Evolutionary conservation across 352 stramenopile species (phyloP), one percentile per base, ranked within the genome.

Genomic region (Globisporangium camurandrum): DNA sequence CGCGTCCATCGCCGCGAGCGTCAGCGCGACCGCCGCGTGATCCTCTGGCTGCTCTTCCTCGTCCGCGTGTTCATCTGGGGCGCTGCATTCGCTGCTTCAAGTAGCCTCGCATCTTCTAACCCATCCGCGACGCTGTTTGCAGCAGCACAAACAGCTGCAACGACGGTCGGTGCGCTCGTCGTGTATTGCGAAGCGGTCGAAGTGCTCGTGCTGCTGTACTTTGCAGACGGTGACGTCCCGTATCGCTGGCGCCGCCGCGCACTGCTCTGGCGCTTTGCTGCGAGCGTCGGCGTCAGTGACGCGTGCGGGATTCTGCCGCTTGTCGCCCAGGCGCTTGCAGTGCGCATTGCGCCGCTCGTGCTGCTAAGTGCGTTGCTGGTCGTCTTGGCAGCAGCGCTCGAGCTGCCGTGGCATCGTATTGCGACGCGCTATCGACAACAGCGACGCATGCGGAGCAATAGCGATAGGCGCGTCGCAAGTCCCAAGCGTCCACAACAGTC

Each of bases 41-140:
- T 75, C 51, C 56, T 75, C 5, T 79, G 60, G 62, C 49, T 74
- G 46, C 51, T 83, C 0, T 81, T 84, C 48, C 81, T 70, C 67
- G 61, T 73, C 41, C 71, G 73, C 9, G 68, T 88, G 34, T 80
- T 84, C 56, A 64, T 78, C n/a, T 85, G 73, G 73, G 71, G 67
- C 12, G 60, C 73, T 3, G 69, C 73, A 2, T 46, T 86, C 33
- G 69, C 64, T 36, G 66, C 65, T 0, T 12, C 36, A 8, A 41
- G 36, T 19, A 41, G 36, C 17, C 9, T 41, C n/a, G 17, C 20
- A 22, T n/a, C n/a, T n/a, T n/a, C n/a, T n/a, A n/a, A n/a, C n/a
- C n/a, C n/a, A n/a, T n/a, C n/a, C n/a, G n/a, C n/a, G n/a, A n/a
- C n/a, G n/a, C n/a, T n/a, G n/a, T 19, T 41, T 3, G 47, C 46